Evolutionary conservation across 192 early-diverging fungal genomes (phyloP), one percentile per base, ranked within the genome.

Genomic region (Podila horticola): DNA sequence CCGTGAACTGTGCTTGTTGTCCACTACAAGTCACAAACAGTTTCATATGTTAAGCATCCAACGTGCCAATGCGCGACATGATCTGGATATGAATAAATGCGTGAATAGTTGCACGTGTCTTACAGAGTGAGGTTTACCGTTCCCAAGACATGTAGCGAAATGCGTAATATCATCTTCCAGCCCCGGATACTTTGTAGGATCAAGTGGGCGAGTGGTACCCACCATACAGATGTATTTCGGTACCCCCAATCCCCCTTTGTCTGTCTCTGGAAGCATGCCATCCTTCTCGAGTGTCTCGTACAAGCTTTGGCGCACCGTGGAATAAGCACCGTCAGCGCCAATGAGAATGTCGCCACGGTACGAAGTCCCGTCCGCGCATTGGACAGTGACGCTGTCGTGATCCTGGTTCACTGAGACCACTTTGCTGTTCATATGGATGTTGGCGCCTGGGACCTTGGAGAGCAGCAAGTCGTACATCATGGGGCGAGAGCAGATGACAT

Each of bases 251-350:
- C 57, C 66, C 24, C n/a, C 31, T 1, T 45, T 30, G 34, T 67
- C 66, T 3, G 66, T 38, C 15, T 26, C 52, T 34, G 50, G 66
- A 13, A 67, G 66, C 30, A 3, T 20, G 29, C 49, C 49, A 7
- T 55, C 28, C 11, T 34, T n/a, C 8, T 31, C 49, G 0, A 58
- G n/a, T 31, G 52, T 22, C 28, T 67, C 33, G 66, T 58, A 67
- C 17, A 67, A 26, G 52, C 30, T 29, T 24, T 58, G 52, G 17
- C 66, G 66, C 19, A 76, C 69, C 0, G 26, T 28, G 52, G 74
- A 76, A 22, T 59, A 58, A 7, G 69, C 62, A 62, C 82, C 82
- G 41, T 83, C 82, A 0, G 70, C 74, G 34, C 74, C 82, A 6
- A 83, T 66, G 26, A 83, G 26, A 26, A 83, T 24, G 41, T 69